Base-by-base conservation (phyloP, 1,284 basidiomycete genomes). In the Chiua sp. region DNA sequence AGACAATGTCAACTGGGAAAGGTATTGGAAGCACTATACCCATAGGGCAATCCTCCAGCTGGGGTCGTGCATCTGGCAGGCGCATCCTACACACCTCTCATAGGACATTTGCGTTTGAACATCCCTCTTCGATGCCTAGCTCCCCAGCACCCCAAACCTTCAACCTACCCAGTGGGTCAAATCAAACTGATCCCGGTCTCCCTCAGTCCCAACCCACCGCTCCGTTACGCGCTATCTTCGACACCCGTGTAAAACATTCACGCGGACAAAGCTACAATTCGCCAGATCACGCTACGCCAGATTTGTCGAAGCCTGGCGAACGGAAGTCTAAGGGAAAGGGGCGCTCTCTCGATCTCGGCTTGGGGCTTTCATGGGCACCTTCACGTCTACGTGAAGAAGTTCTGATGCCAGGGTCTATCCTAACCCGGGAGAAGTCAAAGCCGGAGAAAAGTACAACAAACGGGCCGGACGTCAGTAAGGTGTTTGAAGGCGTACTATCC, bases 331-430 rank as follows among this genome's bases (percentile, higher is more conserved):
- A 35, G 78, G 80, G 53, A 7, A 88, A 87, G 67, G 87, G 87
- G 4, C 85, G 87, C 28, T 90, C 88, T 28, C 72, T 90, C 39
- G 88, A 90, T 71, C 79, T 90, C 13, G 85, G 85, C 4, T 68
- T 90, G 74, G 87, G 71, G 56, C 82, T 77, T 68, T 72, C 86
- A 16, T 91, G 88, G 88, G 88, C 88, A 6, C 87, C 88, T 30
- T 80, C 82, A 39, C 85, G 78, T 63, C 79, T 91, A 59, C 81
- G 82, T 59, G 87, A 88, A 70, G 85, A 87, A 53, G 83, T 84
- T 12, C 72, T 91, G 32, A 71, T 88, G 61, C 82, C 83, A 15
- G 75, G 78, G 63, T 71, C 53, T 71, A 79, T 60, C 75, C 78
- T 67, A 68, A 68, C 63, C 51, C 71, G 65, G 65, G 71, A 63